phyloP scores from a whole-genome alignment of 2,329 filamentous ascomycete genomes.

The Diaporthe citri region DNA sequence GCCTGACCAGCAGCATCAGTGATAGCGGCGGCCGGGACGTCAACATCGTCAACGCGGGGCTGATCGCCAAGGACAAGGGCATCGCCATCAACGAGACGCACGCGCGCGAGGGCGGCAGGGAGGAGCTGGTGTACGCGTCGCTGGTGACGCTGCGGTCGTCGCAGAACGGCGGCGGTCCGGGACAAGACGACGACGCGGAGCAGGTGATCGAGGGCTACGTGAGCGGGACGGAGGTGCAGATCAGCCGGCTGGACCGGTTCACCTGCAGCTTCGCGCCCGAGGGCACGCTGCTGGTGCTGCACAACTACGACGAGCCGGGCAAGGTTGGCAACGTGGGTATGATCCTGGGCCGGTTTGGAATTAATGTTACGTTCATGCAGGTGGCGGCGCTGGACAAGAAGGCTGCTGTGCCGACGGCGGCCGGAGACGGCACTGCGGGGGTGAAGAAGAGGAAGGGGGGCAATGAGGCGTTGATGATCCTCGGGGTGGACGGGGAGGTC shows the following conservation, averaged over 20 bases:
- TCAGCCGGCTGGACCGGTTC: constrained; percentile 80
- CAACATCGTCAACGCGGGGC: constrained; percentile 85
- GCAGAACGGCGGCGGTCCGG: constrained; percentile 34
- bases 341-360: constrained; percentile 74
- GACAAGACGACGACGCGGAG: constrained; percentile 44
- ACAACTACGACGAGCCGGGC: constrained; percentile 85
- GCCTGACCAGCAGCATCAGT: constrained; percentile 77
- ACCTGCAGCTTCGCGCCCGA: constrained; percentile 79
- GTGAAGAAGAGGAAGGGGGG: constrained; percentile 48
- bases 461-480: constrained; percentile 84
- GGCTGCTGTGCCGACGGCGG: constrained; percentile 39
- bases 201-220: constrained; percentile 76
- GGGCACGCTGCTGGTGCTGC: constrained; percentile 80
- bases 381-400: constrained; percentile 68
- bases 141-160: constrained; percentile 76
- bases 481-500: constrained; percentile 78
- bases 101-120: constrained; percentile 70
- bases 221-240: constrained; percentile 73
- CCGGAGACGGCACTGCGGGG: constrained; percentile 42
- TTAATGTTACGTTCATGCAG: constrained; percentile 87
- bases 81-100: constrained; percentile 83
- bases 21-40: constrained; percentile 76
- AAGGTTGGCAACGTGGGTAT: constrained; percentile 86
- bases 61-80: constrained; percentile 82
- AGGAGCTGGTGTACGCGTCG: constrained; percentile 75